A percentile compares a stretch with the other conserved stretches of the same genome.
Conservation (phyloP, 1,284 basidiomycete genomes). For the Naganishia sp. region DNA sequence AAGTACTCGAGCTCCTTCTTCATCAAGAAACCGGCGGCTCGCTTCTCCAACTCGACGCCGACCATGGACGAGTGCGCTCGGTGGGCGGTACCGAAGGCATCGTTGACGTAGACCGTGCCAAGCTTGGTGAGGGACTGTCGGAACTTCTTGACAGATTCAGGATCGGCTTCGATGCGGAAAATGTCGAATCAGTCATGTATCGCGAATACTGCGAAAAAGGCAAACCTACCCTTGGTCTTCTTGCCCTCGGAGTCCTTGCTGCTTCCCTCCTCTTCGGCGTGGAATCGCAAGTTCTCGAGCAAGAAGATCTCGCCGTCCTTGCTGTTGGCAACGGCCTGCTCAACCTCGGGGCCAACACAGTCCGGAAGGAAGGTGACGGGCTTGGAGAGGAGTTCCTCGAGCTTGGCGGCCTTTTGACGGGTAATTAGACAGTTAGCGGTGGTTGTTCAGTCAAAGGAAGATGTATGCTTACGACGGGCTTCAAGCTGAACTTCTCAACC, state of each 20-base stretch:
- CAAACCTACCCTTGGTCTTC: constrained; percentile 69
- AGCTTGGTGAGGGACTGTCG: constrained; percentile 83
- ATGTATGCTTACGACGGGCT: constrained; percentile 64
- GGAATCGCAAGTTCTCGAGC: constrained; percentile 97
- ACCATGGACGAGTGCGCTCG: constrained; percentile 99
- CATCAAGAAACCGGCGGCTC: constrained; percentile 94
- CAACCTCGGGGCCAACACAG: constrained; percentile 82
- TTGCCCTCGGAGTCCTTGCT: constrained; percentile 88
- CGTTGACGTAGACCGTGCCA: constrained; percentile 97
- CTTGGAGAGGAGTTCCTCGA: constrained; percentile 68
- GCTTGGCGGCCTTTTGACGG: constrained; percentile 58
- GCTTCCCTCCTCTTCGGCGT: constrained; percentile 96
- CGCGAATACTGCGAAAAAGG: background rate
- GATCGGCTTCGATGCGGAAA: constrained; percentile 62
- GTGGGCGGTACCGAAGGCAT: constrained; percentile 98
- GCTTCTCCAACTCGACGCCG: constrained; percentile 87
- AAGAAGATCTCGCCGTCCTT: constrained; percentile 79
- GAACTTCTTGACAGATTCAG: constrained; percentile 78
- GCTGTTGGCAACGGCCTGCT: constrained; percentile 70
- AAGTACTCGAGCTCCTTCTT: constrained; percentile 99
- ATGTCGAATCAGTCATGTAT: background rate
- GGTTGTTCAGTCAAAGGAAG: background rate
- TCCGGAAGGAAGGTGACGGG: constrained; percentile 81
- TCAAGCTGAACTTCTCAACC: constrained; percentile 86
- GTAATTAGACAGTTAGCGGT: background rate